phyloP scores from a whole-genome alignment of 1,139 yeast genomes.

The Saccharomyces hybrid region DNA sequence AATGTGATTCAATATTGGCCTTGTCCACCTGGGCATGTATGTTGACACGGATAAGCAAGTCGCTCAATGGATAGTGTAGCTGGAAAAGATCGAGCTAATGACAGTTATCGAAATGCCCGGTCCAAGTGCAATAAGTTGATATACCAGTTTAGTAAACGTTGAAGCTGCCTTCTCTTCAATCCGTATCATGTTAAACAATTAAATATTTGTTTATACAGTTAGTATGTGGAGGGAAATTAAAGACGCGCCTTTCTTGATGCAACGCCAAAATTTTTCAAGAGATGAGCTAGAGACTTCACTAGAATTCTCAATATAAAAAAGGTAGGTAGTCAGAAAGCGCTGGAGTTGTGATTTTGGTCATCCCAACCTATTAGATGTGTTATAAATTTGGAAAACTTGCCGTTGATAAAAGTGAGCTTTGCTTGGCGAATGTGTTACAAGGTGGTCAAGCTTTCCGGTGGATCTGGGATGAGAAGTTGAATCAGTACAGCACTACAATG shows the following conservation, averaged over 20 bases:
- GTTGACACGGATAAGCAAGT: no score
- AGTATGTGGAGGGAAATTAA: neutral
- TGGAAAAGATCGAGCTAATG: no score
- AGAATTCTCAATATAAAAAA: no score
- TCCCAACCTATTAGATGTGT: neutral
- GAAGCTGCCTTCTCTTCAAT: no score
- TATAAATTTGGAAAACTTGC: neutral
- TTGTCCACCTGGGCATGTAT: no score
- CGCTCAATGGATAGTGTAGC: no score
- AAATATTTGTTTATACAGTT: neutral
- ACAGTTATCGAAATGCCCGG: no score
- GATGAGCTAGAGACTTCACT: neutral
- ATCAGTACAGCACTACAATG: slow-evolving; percentile 22
- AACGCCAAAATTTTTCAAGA: neutral
- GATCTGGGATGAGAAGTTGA: slow-evolving; percentile 21
- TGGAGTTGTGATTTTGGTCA: neutral
- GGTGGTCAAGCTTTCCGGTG: slow-evolving; percentile 78
- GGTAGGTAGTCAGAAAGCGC: no score
- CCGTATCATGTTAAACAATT: neutral
- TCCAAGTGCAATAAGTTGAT: no score
- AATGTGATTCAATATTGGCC: no score
- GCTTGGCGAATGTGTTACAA: slow-evolving; percentile 61
- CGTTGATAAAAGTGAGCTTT: slow-evolving; percentile 40
- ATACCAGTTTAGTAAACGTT: no score
- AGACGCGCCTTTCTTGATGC: neutral